A percentile compares a stretch with the other conserved stretches of the same genome.
These are phyloP conservation scores for Harrya chromipes DNA, from an alignment of 768 basidiomycete species.

Conservation along the genomic window DNA sequence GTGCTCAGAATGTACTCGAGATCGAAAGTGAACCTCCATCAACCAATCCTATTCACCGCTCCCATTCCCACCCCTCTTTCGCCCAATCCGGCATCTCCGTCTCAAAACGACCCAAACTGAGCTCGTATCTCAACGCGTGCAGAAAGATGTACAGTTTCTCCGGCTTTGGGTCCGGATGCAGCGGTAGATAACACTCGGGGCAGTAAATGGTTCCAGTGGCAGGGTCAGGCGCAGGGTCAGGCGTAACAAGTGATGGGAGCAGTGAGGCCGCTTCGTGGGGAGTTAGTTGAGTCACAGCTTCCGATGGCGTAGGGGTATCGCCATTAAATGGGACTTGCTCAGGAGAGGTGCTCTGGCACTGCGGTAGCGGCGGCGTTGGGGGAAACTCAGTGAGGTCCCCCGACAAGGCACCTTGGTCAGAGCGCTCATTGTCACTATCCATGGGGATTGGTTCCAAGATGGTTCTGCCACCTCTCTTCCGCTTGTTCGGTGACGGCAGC, in stretches of 20 bases:
- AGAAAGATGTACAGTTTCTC: conserved; percentile 94
- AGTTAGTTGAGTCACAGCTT: conserved; percentile 31
- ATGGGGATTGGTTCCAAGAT: conserved; percentile 8
- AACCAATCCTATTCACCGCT: conserved; percentile 19
- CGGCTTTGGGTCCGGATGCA: conserved; percentile 91
- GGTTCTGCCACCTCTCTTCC: conserved; percentile 51
- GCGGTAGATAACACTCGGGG: conserved; percentile 85
- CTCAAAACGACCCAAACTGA: conserved; percentile 77
- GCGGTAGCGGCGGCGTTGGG: background rate
- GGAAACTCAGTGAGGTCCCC: background rate
- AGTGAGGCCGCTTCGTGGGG: conserved; percentile 48
- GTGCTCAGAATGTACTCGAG: no score
- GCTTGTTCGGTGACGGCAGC: conserved; percentile 57
- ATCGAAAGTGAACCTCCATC: no score
- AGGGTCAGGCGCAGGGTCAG: conserved; percentile 31
- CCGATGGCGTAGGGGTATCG: background rate
- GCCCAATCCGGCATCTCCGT: conserved; percentile 93
- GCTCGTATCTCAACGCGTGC: conserved; percentile 85
- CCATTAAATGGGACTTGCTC: background rate
- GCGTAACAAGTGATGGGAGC: conserved; percentile 22
- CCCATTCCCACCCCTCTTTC: conserved; percentile 67
- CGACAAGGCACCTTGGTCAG: background rate
- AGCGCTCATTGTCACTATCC: background rate
- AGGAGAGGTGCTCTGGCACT: background rate
- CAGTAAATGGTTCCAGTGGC: conserved; percentile 65